Evolutionary conservation across 2,329 filamentous ascomycete species (phyloP), one percentile per base, ranked within the genome.

Genomic region (Colletotrichum godetiae): DNA sequence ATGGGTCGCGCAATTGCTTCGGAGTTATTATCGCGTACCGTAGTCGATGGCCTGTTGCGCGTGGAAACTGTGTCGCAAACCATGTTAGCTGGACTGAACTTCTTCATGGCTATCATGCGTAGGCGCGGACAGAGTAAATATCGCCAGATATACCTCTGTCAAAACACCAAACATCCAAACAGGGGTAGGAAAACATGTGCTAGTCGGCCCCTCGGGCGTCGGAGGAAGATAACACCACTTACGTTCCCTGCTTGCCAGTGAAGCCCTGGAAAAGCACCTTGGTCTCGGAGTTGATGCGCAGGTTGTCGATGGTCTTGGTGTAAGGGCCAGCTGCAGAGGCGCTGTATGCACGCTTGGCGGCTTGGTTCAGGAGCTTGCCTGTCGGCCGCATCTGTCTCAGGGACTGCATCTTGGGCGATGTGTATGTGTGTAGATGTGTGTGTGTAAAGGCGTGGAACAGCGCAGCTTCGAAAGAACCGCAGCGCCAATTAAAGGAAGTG

Each of bases 1-100:
- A 49, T 63, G 22, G 37, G 13, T 11, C 10, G 58, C 59, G 59
- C 72, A 52, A 56, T 60, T 57, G 57, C 31, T 35, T 67, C 60
- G 67, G 71, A 49, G 57, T 37, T 24, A 65, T 65, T 56, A 73
- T 66, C 56, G 67, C 84, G 83, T 94, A 97, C 95, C 97, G 87
- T 99, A 99, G 85, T 97, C 97, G 86, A 99, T 98, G 78, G 97
- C 97, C 88, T 98, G 95, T 84, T 95, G 91, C 78, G 97, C 97
- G 86, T 99, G 97, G 90, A 99, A 99, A 80, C 96, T 98, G 79
- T 69, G 22, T 58, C 22, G 58, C 19, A 29, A 42, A 27, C 8
- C 2, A 11, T 19, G 52, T 75, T 67, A 75, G 74, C 68, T 53
- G 11, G 19, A 22, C 29, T 35, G 7, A 24, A 19, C 19, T 64